Evolutionary conservation across 192 early-diverging fungal genomes (phyloP), one percentile per base, ranked within the genome.

Genomic region (Coemansia sp.): DNA sequence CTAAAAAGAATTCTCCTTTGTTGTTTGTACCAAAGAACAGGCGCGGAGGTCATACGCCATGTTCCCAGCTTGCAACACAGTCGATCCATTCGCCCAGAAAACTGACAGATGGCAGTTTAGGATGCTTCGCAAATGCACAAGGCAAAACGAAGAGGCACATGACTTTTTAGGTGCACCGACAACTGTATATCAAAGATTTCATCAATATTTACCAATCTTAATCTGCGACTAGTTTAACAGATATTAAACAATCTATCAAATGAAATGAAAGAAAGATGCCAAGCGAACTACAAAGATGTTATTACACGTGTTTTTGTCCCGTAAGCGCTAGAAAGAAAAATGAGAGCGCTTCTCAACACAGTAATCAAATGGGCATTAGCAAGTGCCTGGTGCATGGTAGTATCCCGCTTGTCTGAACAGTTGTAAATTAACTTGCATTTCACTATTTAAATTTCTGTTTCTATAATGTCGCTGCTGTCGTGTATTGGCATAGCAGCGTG

Each of bases 241-340:
- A 32, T 32, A 32, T 32, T 32, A 32, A 32, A 32, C 5, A 32
- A 32, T 32, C 29, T 32, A 32, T 32, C 29, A 32, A 32, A 32
- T 32, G 29, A 32, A 32, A 32, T 32, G 29, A 32, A 32, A 32
- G 29, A 32, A 32, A 32, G 29, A 5, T 6, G 29, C 29, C 29
- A 45, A 45, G 43, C 43, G 12, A 7, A 45, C 43, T 25, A 15
- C 23, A 55, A 17, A 55, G 11, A 23, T 14, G 25, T 24, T 4
- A 54, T 54, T 54, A 54, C 43, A 32, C 25, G 27, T 55, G 25
- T 4, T 17, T 55, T 55, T 55, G n/a, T 25, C 53, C 53, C 53
- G 1, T 17, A 52, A 52, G 21, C 17, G 51, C 15, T 19, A 25
- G 10, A 52, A 55, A 55, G 14, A 11, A 11, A 15, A 11, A 11